phyloP scores from a whole-genome alignment of 306 rosid species.

The Rosa persica region DNA sequence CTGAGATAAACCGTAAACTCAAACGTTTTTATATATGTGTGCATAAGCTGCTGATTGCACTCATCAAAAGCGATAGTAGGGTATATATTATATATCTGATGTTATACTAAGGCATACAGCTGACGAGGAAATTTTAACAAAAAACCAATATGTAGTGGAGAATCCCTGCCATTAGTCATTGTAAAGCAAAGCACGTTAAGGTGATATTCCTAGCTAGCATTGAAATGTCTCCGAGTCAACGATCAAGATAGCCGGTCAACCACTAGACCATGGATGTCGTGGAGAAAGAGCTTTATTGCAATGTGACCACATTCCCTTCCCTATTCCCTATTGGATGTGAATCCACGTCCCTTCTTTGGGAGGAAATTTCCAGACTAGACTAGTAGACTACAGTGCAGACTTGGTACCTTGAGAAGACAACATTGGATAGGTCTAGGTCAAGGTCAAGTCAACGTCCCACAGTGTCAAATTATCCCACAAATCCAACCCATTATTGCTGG shows the following conservation, averaged over 20 bases:
- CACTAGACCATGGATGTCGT: slow-evolving; percentile 11
- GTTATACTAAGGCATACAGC: background rate
- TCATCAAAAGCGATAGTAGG: background rate
- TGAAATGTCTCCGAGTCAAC: slow-evolving; percentile 1
- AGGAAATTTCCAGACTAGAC: background rate
- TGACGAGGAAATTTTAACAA: background rate
- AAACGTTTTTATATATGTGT: background rate
- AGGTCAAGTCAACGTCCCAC: slow-evolving; percentile 2
- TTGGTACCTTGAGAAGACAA: background rate
- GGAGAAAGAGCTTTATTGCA: background rate
- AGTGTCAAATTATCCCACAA: background rate
- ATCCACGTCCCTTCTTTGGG: background rate
- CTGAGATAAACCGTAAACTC: background rate
- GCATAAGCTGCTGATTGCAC: background rate
- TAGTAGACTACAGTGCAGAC: background rate
- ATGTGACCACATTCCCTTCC: background rate
- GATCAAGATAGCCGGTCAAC: slow-evolving; percentile 5
- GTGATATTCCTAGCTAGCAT: background rate
- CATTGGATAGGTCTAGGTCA: background rate
- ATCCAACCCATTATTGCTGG: background rate
- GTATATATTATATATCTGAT: background rate
- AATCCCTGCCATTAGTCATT: background rate
- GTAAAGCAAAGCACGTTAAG: background rate
- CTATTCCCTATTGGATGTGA: background rate
- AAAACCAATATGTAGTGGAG: background rate